Evolutionary conservation across 371 early-diverging fungal genomes (phyloP).

Genomic region (Pancytospora philotis): DNA sequence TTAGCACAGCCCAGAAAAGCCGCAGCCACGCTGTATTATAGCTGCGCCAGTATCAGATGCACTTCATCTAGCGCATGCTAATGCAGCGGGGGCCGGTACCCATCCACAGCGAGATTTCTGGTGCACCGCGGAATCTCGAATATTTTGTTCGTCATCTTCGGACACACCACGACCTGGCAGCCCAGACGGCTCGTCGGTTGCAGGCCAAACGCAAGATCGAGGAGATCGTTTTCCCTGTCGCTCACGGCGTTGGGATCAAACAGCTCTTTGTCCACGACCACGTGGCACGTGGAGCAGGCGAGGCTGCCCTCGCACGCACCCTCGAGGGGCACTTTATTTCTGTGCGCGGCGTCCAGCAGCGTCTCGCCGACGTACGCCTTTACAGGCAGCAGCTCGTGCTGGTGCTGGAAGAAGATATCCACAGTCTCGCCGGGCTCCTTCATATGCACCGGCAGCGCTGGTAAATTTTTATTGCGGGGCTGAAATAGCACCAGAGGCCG

Average conservation of each 20-base stretch:
- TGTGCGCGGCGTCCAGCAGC: slow-evolving; percentile 82
- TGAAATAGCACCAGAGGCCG: no score
- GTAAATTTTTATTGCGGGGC: background rate
- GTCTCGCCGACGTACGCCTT: slow-evolving; percentile 70
- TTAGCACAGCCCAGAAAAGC: no score
- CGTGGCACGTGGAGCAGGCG: slow-evolving; percentile 68
- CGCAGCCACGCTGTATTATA: no score
- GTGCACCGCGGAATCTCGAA: slow-evolving; percentile 83
- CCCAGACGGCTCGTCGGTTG: slow-evolving; percentile 90
- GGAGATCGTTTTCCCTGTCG: slow-evolving; percentile 96
- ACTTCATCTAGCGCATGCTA: no score
- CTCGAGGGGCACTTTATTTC: slow-evolving; percentile 83
- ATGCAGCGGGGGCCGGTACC: slow-evolving; percentile 59
- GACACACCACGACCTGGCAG: slow-evolving; percentile 76
- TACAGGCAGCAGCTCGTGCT: slow-evolving; percentile 6
- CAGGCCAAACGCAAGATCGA: slow-evolving; percentile 89
- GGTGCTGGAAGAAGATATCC: slow-evolving; percentile 30
- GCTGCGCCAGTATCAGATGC: no score
- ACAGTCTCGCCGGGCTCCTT: slow-evolving; percentile 1
- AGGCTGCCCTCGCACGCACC: slow-evolving; percentile 91
- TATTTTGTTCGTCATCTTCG: slow-evolving; percentile 72
- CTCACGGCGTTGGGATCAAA: slow-evolving; percentile 78
- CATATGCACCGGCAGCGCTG: background rate
- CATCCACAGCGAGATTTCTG: slow-evolving; percentile 84
- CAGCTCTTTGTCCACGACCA: slow-evolving; percentile 71